phyloP scores from a whole-genome alignment of 2,329 filamentous ascomycete genomes.

The Paraconiothyrium brasiliense region DNA sequence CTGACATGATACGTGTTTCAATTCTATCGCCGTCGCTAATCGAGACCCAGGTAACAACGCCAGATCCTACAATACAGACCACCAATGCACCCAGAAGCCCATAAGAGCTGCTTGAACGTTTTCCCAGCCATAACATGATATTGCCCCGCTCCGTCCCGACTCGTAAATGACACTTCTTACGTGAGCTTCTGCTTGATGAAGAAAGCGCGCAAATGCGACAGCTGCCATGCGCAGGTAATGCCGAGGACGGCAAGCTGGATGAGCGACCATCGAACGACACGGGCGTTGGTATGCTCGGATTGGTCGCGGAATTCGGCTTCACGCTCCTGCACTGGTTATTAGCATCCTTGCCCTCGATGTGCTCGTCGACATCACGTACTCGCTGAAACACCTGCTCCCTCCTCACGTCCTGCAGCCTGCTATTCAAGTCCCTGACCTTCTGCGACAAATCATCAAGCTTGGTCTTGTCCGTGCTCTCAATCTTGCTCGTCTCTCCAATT shows the following conservation, averaged over 20 bases:
- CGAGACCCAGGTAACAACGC: constrained; percentile 29
- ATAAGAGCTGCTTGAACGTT: constrained; percentile 17
- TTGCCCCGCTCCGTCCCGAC: constrained; percentile 13
- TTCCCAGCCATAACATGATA: constrained; percentile 21
- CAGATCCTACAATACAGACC: constrained; percentile 32
- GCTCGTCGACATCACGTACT: constrained; percentile 59
- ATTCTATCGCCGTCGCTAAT: constrained; percentile 26
- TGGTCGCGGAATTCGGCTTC: constrained; percentile 98
- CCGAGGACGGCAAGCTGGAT: constrained; percentile 87
- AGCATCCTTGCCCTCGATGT: constrained; percentile 18
- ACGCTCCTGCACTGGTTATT: constrained; percentile 73
- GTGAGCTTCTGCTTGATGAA: constrained; percentile 99
- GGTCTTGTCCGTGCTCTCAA: constrained; percentile 91
- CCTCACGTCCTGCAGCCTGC: constrained; percentile 84
- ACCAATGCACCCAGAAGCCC: constrained; percentile 16
- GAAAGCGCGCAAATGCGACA: constrained; percentile 93
- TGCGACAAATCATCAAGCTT: constrained; percentile 91
- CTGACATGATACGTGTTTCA: constrained; percentile 16
- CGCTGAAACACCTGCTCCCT: constrained; percentile 97
- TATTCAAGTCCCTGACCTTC: constrained; percentile 89
- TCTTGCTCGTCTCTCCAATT: constrained; percentile 92
- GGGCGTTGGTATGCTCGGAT: constrained; percentile 89
- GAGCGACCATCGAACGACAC: constrained; percentile 92
- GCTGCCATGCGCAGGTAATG: constrained; percentile 93
- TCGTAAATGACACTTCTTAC: constrained; percentile 55